Conservation (phyloP, 2,329 filamentous ascomycete species). For the Sclerotinia subarctica region DNA sequence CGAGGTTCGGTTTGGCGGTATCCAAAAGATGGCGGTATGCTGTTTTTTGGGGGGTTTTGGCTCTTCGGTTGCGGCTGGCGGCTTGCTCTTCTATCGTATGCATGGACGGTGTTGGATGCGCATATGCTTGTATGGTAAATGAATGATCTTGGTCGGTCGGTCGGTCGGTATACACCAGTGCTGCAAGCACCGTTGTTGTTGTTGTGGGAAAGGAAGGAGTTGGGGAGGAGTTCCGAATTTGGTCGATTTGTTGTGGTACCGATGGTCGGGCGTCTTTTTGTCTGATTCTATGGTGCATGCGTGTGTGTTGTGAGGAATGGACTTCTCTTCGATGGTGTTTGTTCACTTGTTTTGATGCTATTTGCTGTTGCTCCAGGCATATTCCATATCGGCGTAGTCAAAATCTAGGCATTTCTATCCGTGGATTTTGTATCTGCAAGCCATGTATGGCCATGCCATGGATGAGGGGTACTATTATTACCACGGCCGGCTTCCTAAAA, state of each 20-base stretch:
- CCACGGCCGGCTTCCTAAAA: constrained; percentile 43
- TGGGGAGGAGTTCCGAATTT: constrained; percentile 48
- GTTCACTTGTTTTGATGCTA: constrained; percentile 35
- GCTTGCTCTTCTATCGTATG: neutral
- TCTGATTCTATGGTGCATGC: constrained; percentile 1
- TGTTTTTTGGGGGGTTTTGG: too few relatives aligned
- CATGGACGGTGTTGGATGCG: constrained; percentile 41
- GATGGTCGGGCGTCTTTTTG: constrained; percentile 44
- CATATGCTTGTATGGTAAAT: constrained; percentile 40
- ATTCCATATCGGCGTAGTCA: constrained; percentile 42
- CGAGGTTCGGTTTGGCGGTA: constrained; percentile 8
- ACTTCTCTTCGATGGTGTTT: neutral
- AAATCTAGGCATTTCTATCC: constrained; percentile 45
- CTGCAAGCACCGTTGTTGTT: constrained; percentile 43
- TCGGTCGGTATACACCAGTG: constrained; percentile 41
- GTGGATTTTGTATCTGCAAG: constrained; percentile 38
- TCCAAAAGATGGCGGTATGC: constrained; percentile 8
- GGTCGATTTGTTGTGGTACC: constrained; percentile 45
- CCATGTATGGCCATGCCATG: constrained; percentile 41
- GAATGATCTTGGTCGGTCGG: too few relatives aligned
- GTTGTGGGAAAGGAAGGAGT: constrained; percentile 42
- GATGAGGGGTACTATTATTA: constrained; percentile 43
- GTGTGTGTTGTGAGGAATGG: neutral
- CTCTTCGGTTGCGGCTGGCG: constrained; percentile 7
- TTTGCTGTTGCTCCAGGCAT: constrained; percentile 42